Evolutionary conservation across 805 yeast genomes (phyloP).

Genomic region (Candida nitratophila): DNA sequence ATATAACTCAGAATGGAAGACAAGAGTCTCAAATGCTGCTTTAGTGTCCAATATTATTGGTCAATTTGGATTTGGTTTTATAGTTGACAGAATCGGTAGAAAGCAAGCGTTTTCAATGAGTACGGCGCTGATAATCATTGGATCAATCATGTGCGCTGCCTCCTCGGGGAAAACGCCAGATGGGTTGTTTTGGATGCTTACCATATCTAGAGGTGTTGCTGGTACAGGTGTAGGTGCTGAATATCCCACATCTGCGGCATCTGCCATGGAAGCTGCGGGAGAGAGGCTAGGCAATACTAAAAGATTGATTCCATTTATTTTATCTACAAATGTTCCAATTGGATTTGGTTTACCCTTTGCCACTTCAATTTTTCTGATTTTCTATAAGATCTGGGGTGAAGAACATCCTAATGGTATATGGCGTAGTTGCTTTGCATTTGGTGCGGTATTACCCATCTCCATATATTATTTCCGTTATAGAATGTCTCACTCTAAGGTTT

Average conservation of each 20-base stretch:
- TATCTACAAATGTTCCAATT: conserved; percentile 40
- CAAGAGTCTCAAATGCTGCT: conserved; percentile 31
- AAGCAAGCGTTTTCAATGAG: conserved; percentile 55
- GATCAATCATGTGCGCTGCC: conserved; percentile 52
- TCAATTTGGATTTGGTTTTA: conserved; percentile 49
- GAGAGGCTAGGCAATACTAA: conserved; percentile 24
- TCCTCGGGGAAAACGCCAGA: conserved; percentile 42
- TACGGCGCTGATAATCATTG: conserved; percentile 49
- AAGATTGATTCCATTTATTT: conserved; percentile 34
- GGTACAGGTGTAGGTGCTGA: conserved; percentile 77
- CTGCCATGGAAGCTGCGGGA: conserved; percentile 56
- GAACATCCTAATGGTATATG: conserved; percentile 30
- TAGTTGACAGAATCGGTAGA: conserved; percentile 53
- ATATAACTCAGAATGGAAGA: conserved; percentile 14
- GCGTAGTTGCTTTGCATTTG: conserved; percentile 44
- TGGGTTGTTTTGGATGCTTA: conserved; percentile 52
- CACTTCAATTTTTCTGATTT: conserved; percentile 36
- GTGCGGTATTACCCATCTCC: conserved; percentile 48
- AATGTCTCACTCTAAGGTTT: conserved; percentile 43
- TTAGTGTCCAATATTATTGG: conserved; percentile 56
- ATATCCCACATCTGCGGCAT: conserved; percentile 57
- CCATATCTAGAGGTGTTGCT: conserved; percentile 58
- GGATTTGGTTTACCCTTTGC: conserved; percentile 44
- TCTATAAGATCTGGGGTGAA: conserved; percentile 32
- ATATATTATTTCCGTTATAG: conserved; percentile 62